Evolutionary conservation across 2,329 filamentous ascomycete genomes (phyloP), one percentile per base, ranked within the genome.

Genomic region (Trichoderma harzianum): DNA sequence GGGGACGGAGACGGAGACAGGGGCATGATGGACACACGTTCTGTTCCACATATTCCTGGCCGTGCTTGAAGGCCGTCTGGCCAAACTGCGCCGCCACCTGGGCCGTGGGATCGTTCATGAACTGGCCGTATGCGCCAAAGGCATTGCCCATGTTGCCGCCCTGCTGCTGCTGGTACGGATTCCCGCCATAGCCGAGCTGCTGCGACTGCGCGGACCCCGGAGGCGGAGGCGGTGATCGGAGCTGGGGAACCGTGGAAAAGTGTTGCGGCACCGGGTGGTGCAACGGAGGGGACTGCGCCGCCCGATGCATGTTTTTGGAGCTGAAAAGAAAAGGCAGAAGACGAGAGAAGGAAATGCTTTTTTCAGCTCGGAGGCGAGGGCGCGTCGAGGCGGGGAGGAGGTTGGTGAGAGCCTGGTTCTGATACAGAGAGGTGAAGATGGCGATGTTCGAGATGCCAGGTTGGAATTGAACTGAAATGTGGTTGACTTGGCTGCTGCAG

Each of bases 231-330:
- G 96, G 96, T 72, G 96, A 98, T 82, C 97, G 91, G 81, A 99
- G 90, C 84, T 98, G 96, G 58, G 96, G 96, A 64, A 99, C 96
- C 72, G 95, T 97, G 79, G 96, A 98, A 78, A 98, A 95, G 87
- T 99, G 96, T 83, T 99, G 96, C 74, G 96, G 96, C 72, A 98
- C 94, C 72, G 96, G 96, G 81, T 98, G 96, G 83, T 98, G 96
- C 77, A 98, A 90, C 76, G 95, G 95, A 80, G 95, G 95, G 80
- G 94, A 97, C 79, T 95, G 93, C 82, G 90, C 87, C 80, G 91
- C 87, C 81, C 94, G 92, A 84, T 98, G 95, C 95, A 98, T 98
- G 16, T 73, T 72, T 72, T 65, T 28, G 68, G 57, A 68, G 24
- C 16, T 61, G 57, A 24, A 21, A 36, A n/a, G 55, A 60, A 60